Evolutionary conservation across 805 yeast genomes (phyloP).

Genomic region (Wickerhamiella sorbophila): DNA sequence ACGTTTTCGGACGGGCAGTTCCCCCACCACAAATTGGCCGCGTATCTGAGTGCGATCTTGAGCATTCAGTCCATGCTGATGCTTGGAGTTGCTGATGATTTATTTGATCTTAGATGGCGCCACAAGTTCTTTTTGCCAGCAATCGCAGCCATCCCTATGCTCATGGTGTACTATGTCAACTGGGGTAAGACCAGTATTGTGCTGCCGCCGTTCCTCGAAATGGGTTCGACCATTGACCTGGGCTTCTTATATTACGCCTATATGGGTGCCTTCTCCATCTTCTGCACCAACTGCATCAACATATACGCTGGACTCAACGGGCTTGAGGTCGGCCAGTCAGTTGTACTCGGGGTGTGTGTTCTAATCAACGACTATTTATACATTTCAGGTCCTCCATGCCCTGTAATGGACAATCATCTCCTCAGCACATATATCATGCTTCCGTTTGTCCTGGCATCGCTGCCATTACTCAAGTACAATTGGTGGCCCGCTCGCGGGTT

Average conservation of each 20-base stretch:
- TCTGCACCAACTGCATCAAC: constrained; percentile 91
- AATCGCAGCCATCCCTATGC: constrained; percentile 78
- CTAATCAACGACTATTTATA: constrained; percentile 68
- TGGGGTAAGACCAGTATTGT: constrained; percentile 82
- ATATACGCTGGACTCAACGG: constrained; percentile 96
- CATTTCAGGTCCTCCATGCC: constrained; percentile 31
- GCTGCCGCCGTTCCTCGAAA: constrained; percentile 52
- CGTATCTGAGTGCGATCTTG: constrained; percentile 70
- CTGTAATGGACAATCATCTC: constrained; percentile 68
- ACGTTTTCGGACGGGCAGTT: constrained; percentile 5
- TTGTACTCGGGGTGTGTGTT: constrained; percentile 58
- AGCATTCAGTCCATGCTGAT: constrained; percentile 73
- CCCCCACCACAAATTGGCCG: constrained; percentile 54
- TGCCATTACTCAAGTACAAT: constrained; percentile 62
- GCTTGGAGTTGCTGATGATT: constrained; percentile 83
- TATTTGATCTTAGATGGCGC: constrained; percentile 94
- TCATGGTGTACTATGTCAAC: constrained; percentile 84
- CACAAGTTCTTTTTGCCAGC: constrained; percentile 94
- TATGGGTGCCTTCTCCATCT: constrained; percentile 84
- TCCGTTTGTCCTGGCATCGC: constrained; percentile 77
- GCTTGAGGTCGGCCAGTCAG: constrained; percentile 87
- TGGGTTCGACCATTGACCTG: constrained; percentile 43
- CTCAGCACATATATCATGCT: constrained; percentile 65
- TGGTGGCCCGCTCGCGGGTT: constrained; percentile 88
- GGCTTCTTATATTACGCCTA: constrained; percentile 71